Evolutionary conservation across 1,284 basidiomycete species (phyloP), one percentile per base, ranked within the genome.

Genomic region (Heliocybe sulcata): DNA sequence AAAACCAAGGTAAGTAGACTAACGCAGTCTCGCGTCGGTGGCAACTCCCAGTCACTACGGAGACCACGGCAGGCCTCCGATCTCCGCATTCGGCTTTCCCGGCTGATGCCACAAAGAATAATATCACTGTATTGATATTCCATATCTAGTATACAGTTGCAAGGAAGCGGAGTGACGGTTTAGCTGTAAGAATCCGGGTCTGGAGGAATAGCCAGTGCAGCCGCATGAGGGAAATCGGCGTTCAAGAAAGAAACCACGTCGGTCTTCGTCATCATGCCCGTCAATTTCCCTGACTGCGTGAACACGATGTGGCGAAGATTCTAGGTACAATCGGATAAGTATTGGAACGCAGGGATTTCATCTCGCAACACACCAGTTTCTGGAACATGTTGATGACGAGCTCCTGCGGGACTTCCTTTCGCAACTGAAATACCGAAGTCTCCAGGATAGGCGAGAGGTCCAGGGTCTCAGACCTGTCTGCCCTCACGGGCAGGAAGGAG

Each of bases 311-410:
- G 82, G 14, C 82, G 79, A 14, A 87, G 64, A 61, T 84, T 87
- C 85, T 89, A 60, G 51, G 42, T 16, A 26, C 58, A 19, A 60
- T 27, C 19, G 4, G 12, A 45, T 54, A n/a, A 53, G 20, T n/a
- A 29, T n/a, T 27, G 31, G 42, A 29, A 26, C 4, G 48, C 19
- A 55, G 6, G 42, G 35, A 33, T 51, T 10, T 26, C 9, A 16
- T 20, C 42, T 25, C 53, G n/a, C 23, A 9, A 65, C 78, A 51
- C 55, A 84, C 85, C 66, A 88, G 68, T 69, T 82, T 85, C 65
- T 87, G 85, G 70, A 88, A 87, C 77, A 85, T 83, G 61, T 73
- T 79, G 29, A 87, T 82, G 9, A 88, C 82, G 16, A 85, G 69
- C 61, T 88, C 84, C 60, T 83, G 76, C 2, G 86, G 84, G 16